Evolutionary conservation across 176 grass and related monocot genomes (phyloP).

Genomic region (Otatea glauca): DNA sequence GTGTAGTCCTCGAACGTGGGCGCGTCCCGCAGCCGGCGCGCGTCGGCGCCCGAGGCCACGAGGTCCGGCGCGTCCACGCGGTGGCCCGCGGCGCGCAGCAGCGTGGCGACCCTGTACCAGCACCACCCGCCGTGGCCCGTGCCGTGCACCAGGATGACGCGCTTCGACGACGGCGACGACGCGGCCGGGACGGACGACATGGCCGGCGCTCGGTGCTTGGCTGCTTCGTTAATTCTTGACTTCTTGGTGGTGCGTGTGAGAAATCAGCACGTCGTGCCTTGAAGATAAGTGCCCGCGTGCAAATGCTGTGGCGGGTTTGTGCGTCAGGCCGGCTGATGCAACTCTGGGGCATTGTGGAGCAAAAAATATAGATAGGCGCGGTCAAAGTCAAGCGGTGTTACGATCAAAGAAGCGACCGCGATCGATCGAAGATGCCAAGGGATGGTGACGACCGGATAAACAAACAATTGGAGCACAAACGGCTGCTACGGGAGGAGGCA

Average conservation of each 20-base stretch:
- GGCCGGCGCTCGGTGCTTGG: neutral
- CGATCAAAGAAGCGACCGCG: too few relatives aligned
- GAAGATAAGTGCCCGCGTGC: too few relatives aligned
- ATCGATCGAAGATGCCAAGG: too few relatives aligned
- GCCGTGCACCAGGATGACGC: conserved; percentile 66
- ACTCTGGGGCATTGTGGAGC: too few relatives aligned
- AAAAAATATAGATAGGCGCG: too few relatives aligned
- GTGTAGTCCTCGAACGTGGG: conserved; percentile 65
- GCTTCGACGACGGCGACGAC: conserved; percentile 16
- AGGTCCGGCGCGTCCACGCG: conserved; percentile 55
- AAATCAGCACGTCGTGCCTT: too few relatives aligned
- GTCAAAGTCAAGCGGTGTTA: too few relatives aligned
- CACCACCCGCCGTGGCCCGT: conserved; percentile 61
- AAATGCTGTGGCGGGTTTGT: too few relatives aligned
- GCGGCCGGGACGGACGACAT: neutral
- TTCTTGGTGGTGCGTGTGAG: neutral
- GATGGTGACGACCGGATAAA: too few relatives aligned
- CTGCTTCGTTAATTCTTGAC: neutral
- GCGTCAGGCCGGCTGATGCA: too few relatives aligned
- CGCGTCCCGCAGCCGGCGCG: conserved; percentile 37
- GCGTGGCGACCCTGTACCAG: conserved; percentile 58
- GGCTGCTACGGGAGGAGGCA: too few relatives aligned
- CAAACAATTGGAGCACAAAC: too few relatives aligned
- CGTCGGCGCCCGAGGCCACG: conserved; percentile 54
- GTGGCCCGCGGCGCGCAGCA: conserved; percentile 47